Percentiles rank a stretch among this genome's conserved stretches.
Conservation (phyloP, 31 red algal genomes). For the Odonthalia washingtoniensis region DNA sequence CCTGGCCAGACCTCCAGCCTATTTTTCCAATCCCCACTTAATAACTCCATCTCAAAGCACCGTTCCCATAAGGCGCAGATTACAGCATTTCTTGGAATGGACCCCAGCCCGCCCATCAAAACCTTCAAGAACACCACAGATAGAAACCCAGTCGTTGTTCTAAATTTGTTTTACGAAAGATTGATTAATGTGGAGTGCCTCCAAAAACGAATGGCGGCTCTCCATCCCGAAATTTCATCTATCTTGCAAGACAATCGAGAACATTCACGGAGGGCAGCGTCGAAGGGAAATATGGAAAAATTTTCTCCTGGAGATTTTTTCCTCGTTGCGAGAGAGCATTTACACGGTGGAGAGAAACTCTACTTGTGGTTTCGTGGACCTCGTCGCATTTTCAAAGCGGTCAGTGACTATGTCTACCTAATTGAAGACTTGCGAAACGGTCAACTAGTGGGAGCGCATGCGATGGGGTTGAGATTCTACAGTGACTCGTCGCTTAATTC, state of each 20-base stretch:
- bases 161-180: background rate
- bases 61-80: conserved; percentile 15
- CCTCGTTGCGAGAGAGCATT: background rate
- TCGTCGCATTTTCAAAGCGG: background rate
- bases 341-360: background rate
- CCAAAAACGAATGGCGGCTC: background rate
- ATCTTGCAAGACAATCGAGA: background rate
- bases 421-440: conserved; percentile 21
- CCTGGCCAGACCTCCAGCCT: conserved; percentile 15
- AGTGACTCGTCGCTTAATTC: no score
- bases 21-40: background rate
- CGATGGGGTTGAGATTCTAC: no score
- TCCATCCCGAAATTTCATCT: background rate
- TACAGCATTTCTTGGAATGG: conserved; percentile 17
- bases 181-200: background rate
- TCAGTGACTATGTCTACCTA: conserved; percentile 7
- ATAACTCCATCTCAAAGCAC: conserved; percentile 1
- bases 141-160: background rate
- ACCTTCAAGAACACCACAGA: conserved; percentile 5
- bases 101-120: background rate
- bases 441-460: no score
- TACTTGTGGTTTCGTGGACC: background rate
- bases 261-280: background rate
- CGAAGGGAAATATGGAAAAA: background rate
- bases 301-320: conserved; percentile 25